Base-by-base conservation (phyloP, 1,284 basidiomycete species). In the Ceratobasidium sp. region DNA sequence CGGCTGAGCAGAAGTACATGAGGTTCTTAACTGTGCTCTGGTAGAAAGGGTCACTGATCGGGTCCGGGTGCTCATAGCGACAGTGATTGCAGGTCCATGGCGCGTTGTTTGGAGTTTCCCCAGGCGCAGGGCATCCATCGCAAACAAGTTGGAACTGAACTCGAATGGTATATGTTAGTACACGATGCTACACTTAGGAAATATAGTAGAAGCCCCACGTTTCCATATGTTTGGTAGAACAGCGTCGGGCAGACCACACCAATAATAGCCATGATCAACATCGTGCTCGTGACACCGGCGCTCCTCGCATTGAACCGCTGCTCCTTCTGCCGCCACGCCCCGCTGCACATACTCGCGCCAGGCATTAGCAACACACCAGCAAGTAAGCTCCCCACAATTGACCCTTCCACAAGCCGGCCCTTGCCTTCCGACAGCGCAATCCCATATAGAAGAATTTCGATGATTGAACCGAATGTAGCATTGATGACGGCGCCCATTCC, bases 401-500 rank as follows among this genome's bases (percentile, higher is more conserved):
- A 96, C 3, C 98, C 98, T 82, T 99, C 98, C 0, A 99, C 98
- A 14, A 99, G 87, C 77, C 91, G 89, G 0, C 96, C 96, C 81
- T 97, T 99, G 49, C 91, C 87, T 79, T 96, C 89, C 13, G 89
- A 93, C 46, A 99, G 84, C 16, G 95, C 95, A 76, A 99, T 94
- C 43, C 84, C 84, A 80, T 99, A 99, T 0, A 99, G 87, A 77
- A 99, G 88, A 78, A 99, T 94, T 82, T 99, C 98, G 80, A 99
- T 96, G 79, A 99, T 91, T 11, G 95, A 97, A 80, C 98, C 98
- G 78, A 99, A 99, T 0, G 96, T 98, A 0, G 98, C 98, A 81
- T 99, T 99, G 85, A 99, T 99, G 77, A 99, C 97, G 0, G 98
- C 98, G 75, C 98, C 98, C 96, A 99, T 98, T 14, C 98, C 98